Conservation (phyloP, 768 basidiomycete species). For the Russula compacta region DNA sequence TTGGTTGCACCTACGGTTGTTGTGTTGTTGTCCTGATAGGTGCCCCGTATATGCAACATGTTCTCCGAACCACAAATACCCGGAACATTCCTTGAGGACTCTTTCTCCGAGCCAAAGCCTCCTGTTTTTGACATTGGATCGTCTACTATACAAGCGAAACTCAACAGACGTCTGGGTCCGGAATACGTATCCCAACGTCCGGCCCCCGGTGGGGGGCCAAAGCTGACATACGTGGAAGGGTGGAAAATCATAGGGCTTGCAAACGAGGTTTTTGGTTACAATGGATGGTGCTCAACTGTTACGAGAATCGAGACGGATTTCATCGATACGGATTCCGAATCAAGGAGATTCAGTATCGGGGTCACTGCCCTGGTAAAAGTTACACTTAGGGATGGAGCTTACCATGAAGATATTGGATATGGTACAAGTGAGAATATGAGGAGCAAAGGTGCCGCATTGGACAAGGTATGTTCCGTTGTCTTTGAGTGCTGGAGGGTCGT, state of each 20-base stretch:
- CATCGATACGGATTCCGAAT: slow-evolving; percentile 64
- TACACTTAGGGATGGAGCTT: slow-evolving; percentile 78
- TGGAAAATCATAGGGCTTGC: slow-evolving; percentile 98
- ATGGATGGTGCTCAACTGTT: slow-evolving; percentile 86
- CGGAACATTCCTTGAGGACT: not conserved
- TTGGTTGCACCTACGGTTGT: not conserved
- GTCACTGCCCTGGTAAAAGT: slow-evolving; percentile 82
- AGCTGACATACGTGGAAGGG: slow-evolving; percentile 90
- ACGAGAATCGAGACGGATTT: slow-evolving; percentile 70
- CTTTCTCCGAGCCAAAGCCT: slow-evolving; percentile 9
- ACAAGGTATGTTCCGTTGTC: slow-evolving; percentile 61
- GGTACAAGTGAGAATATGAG: slow-evolving; percentile 80
- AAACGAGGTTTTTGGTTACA: slow-evolving; percentile 97
- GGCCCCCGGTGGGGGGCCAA: slow-evolving; percentile 78
- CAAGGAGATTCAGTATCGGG: slow-evolving; percentile 56
- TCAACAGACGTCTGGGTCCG: slow-evolving; percentile 85
- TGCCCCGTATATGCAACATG: not conserved
- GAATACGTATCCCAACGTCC: slow-evolving; percentile 87
- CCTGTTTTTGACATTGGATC: not conserved
- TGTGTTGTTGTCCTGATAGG: not conserved
- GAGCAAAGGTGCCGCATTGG: slow-evolving; percentile 76
- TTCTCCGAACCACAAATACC: slow-evolving; percentile 16
- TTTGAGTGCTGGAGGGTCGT: not conserved
- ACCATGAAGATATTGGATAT: slow-evolving; percentile 92
- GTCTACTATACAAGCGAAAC: slow-evolving; percentile 64